Conservation (phyloP, 2,329 filamentous ascomycete species). For the Colletotrichum sp. region DNA sequence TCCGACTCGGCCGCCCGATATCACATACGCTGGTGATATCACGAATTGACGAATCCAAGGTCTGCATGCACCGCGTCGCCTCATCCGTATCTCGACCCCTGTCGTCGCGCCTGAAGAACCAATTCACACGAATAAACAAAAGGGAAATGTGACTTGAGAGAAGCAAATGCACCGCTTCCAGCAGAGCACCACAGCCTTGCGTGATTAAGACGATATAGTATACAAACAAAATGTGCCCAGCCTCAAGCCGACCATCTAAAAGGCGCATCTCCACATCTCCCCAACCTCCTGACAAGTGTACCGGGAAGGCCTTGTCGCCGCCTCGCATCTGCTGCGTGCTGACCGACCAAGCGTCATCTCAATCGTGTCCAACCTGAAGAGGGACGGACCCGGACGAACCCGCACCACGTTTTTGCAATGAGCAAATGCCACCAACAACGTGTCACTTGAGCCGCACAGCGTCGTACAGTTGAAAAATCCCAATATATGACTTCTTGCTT, state of each 20-base stretch:
- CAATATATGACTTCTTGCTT: neutral
- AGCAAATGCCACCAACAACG: neutral
- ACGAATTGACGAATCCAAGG: neutral
- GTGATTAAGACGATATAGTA: conserved; percentile 16
- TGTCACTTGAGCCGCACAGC: neutral
- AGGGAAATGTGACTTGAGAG: neutral
- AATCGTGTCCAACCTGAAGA: neutral
- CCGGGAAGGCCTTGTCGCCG: neutral
- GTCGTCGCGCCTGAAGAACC: neutral
- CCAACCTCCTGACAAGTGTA: neutral
- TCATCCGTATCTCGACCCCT: neutral
- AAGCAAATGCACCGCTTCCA: conserved; percentile 15
- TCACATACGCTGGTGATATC: neutral
- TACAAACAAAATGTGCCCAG: conserved; percentile 5
- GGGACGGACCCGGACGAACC: neutral
- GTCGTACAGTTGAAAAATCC: neutral
- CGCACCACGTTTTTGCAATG: neutral
- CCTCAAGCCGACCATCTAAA: conserved; percentile 1
- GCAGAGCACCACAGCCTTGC: conserved; percentile 14
- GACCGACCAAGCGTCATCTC: neutral
- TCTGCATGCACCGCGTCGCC: neutral
- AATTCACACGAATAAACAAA: neutral
- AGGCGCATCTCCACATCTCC: neutral
- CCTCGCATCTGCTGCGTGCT: neutral
- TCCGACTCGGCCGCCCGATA: neutral